These are phyloP conservation scores for Datura wrightii DNA, from an alignment of 257 asterid species.

Conservation along the genomic window DNA sequence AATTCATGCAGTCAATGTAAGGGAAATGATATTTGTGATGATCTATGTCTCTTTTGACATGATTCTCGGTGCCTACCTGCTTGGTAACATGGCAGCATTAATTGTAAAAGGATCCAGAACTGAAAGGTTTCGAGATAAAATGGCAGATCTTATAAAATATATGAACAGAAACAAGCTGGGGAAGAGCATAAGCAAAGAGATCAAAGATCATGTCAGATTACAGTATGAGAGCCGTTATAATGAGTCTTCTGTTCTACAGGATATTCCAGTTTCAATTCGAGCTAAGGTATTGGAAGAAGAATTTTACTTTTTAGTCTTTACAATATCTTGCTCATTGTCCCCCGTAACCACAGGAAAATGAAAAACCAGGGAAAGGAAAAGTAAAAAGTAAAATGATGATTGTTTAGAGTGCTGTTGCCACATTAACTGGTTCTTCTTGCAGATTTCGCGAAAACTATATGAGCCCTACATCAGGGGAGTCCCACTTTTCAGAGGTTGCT, in stretches of 20 bases:
- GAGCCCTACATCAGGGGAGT: constrained; percentile 54
- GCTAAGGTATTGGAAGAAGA: constrained; percentile 52
- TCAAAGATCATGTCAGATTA: constrained; percentile 64
- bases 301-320: constrained; percentile 9
- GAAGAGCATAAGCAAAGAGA: constrained; percentile 54
- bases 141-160: constrained; percentile 64
- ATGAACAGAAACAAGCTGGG: constrained; percentile 68
- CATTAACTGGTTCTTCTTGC: constrained; percentile 35
- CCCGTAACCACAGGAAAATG: background rate
- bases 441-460: constrained; percentile 65
- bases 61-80: constrained; percentile 80
- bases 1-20: constrained; percentile 68
- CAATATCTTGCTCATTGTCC: background rate
- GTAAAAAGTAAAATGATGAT: background rate
- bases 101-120: constrained; percentile 81
- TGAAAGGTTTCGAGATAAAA: constrained; percentile 68
- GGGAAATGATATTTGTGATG: constrained; percentile 87
- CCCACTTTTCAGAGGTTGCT: constrained; percentile 69
- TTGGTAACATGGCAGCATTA: constrained; percentile 84
- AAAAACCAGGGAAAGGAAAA: background rate
- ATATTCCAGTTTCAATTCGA: constrained; percentile 66
- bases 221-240: constrained; percentile 61
- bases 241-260: constrained; percentile 59
- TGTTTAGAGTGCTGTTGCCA: background rate
- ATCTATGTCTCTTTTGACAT: constrained; percentile 72